Base-by-base conservation (phyloP, 2,329 filamentous ascomycete genomes). In the Pyrenophora teres region DNA sequence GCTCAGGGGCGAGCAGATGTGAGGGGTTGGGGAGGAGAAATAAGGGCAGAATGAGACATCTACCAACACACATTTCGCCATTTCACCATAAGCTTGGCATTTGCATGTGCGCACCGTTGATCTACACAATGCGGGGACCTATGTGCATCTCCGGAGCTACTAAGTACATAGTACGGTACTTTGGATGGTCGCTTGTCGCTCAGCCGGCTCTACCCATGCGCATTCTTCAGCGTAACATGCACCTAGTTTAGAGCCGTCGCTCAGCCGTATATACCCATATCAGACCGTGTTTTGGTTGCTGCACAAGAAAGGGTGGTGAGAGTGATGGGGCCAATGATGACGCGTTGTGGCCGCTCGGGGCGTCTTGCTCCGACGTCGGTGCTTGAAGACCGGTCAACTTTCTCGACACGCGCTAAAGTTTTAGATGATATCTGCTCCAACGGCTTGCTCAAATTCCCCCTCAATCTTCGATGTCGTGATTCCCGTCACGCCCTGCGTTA, bases 341-440 rank as follows among this genome's bases (percentile, higher is more conserved):
- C 16, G 33, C 37, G 16, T n/a, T 39, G 32, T 31, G 36, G 15
- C 35, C 32, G 37, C 42, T 59, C 55, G 57, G 55, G 42, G n/a
- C 23, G 13, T 52, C 33, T 33, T 56, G 39, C 50, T 59, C 57
- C 57, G 57, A 60, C 50, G 47, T 59, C 57, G 57, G 57, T 60
- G 46, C 54, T 46, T 58, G 42, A 44, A 37, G 25, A 6, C 45
- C 48, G 45, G 50, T 10, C 27, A 40, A 38, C 19, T 41, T 49
- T 50, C 8, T 35, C 16, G 15, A 15, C 12, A 31, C 27, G 15
- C 55, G 52, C 54, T 51, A 55, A 41, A 52, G 38, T 37, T 45
- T 39, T 39, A 43, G 19, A 39, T 42, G 23, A 25, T 37, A 35
- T 50, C 48, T 39, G 50, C 39, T 15, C 44, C 27, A 49, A 43